A percentile compares a stretch with the other conserved stretches of the same genome.
phyloP scores from a whole-genome alignment of 495 filamentous ascomycete species.

The Patellaria atrata region DNA sequence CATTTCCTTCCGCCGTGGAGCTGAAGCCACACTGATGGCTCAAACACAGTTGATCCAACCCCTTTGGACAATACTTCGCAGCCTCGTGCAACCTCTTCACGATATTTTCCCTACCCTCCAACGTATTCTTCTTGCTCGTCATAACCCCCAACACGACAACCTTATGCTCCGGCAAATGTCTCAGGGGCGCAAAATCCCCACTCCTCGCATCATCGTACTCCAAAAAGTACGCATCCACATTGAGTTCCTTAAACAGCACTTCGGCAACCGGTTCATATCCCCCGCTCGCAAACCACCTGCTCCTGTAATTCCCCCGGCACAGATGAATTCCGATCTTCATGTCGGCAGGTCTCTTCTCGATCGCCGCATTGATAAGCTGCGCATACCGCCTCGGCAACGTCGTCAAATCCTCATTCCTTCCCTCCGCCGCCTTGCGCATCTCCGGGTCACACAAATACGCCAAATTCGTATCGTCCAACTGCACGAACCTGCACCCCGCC shows the following conservation, averaged over 20 bases:
- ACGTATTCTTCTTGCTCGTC: slow-evolving; percentile 22
- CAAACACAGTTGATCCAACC: slow-evolving; percentile 26
- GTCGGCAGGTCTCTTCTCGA: slow-evolving; percentile 23
- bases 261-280: slow-evolving; percentile 28
- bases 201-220: slow-evolving; percentile 29
- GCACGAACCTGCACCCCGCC: slow-evolving; percentile 25
- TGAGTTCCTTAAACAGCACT: slow-evolving; percentile 27
- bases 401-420: slow-evolving; percentile 23
- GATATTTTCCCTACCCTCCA: slow-evolving; percentile 26
- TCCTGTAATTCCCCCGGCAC: slow-evolving; percentile 23
- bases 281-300: slow-evolving; percentile 24
- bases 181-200: slow-evolving; percentile 26
- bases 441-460: slow-evolving; percentile 29
- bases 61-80: slow-evolving; percentile 24
- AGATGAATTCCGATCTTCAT: slow-evolving; percentile 30
- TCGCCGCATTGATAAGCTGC: slow-evolving; percentile 26
- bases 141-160: slow-evolving; percentile 28
- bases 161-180: slow-evolving; percentile 25
- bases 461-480: slow-evolving; percentile 29
- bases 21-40: slow-evolving; percentile 30
- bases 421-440: slow-evolving; percentile 20
- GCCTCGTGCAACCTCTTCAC: slow-evolving; percentile 23
- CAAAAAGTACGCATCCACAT: slow-evolving; percentile 29
- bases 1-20: slow-evolving; percentile 24
- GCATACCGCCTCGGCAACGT: slow-evolving; percentile 24